Base-by-base conservation (phyloP, 2,329 filamentous ascomycete species). In the Basipetospora sp. region DNA sequence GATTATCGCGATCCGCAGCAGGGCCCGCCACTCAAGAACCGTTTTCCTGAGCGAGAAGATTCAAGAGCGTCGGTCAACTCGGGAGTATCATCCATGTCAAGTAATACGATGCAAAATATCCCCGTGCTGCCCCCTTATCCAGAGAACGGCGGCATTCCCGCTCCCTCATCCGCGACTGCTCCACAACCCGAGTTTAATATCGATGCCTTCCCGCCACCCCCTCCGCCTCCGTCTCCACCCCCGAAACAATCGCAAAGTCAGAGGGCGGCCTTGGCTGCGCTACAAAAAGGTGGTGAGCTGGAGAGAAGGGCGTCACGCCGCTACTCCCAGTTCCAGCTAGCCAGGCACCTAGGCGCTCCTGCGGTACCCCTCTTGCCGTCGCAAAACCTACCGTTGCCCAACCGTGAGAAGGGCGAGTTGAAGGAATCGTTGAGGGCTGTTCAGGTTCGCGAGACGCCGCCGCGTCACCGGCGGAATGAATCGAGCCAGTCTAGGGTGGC, bases 311-410 rank as follows among this genome's bases (percentile, higher is more conserved):
- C 90, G 1, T 98, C 90, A 11, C 72, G 88, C 47, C 71, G 90
- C 50, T 98, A 96, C 54, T 96, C 90, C 2, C 82, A 86, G 38
- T 98, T 96, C 54, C 90, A 98, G 52, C 93, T 98, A 47, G 84
- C 85, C 32, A 96, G 94, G 53, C 86, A 94, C 50, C 65, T 96
- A 2, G 88, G 88, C 9, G 72, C 77, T 13, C 78, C 80, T 28
- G 71, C 81, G 15, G 79, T 96, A 13, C 85, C 87, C 5, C 81
- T 92, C 51, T 72, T 96, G 15, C 86, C 88, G 18, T 67, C 82
- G 19, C 85, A 92, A 52, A 85, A 78, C 43, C 79, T 80, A 4
- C 84, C 83, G 2, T 70, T 88, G 44, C 87, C 87, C 4, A 94
- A 94, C 52, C 71, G 87, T 43, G 85, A 85, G 20, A 71, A 83